These are phyloP conservation scores for Melanomma pulvis-pyrius DNA, from an alignment of 495 filamentous ascomycete genomes.

Conservation along the genomic window DNA sequence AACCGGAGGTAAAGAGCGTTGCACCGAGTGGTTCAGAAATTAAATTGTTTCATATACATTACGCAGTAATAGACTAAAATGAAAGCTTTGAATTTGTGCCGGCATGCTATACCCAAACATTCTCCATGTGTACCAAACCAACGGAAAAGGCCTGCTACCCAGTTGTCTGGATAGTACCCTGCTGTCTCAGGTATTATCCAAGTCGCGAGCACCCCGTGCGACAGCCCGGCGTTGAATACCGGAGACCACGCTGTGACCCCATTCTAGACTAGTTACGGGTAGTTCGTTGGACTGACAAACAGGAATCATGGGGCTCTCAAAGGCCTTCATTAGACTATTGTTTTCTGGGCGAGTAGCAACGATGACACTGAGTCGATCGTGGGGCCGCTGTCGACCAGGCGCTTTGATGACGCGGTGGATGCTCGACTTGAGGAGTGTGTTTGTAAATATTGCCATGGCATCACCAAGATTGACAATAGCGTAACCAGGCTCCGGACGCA, in stretches of 20 bases:
- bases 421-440: neutral
- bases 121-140: too few relatives aligned
- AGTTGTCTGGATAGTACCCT: too few relatives aligned
- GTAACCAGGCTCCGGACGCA: neutral
- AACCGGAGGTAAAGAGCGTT: too few relatives aligned
- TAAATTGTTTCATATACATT: too few relatives aligned
- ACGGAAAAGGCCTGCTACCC: too few relatives aligned
- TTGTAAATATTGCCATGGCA: neutral
- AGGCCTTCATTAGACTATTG: neutral
- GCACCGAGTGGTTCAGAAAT: too few relatives aligned
- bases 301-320: too few relatives aligned
- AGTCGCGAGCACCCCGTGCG: neutral
- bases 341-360: neutral
- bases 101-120: too few relatives aligned
- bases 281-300: neutral
- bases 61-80: too few relatives aligned
- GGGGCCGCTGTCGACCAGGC: neutral
- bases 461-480: neutral
- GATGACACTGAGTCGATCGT: neutral
- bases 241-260: neutral
- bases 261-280: neutral
- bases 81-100: too few relatives aligned
- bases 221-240: neutral
- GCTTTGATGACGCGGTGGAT: neutral
- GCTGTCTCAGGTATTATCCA: neutral